Conservation (phyloP, 1,284 basidiomycete species). For the Heterobasidion irregulare region DNA sequence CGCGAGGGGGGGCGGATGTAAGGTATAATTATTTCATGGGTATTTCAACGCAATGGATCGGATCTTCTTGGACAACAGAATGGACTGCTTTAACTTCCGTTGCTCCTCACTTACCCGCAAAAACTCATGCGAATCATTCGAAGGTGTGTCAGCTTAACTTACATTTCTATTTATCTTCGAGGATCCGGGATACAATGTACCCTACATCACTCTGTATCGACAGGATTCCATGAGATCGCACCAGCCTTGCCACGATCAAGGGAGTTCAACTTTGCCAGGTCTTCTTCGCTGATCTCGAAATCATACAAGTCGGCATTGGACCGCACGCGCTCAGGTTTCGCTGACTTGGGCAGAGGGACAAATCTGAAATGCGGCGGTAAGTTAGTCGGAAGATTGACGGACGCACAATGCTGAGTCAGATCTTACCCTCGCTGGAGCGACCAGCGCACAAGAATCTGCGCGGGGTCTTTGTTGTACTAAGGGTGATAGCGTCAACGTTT, state of each 20-base stretch:
- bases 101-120: too few relatives aligned
- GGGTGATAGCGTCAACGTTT: background rate
- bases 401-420: background rate
- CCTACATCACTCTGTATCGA: slow-evolving; percentile 22
- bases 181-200: background rate
- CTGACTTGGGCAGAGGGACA: slow-evolving; percentile 48
- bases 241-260: slow-evolving; percentile 40
- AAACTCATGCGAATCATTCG: too few relatives aligned
- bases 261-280: slow-evolving; percentile 40
- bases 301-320: slow-evolving; percentile 46
- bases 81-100: background rate
- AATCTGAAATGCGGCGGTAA: slow-evolving; percentile 21
- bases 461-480: slow-evolving; percentile 38
- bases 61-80: background rate
- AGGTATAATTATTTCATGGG: background rate
- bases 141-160: too few relatives aligned
- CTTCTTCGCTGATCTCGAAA: slow-evolving; percentile 40
- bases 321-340: slow-evolving; percentile 38
- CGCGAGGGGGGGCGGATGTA: too few relatives aligned
- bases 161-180: background rate
- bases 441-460: slow-evolving; percentile 65
- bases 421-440: slow-evolving; percentile 49
- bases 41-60: background rate
- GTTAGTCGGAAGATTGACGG: background rate
- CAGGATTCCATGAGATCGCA: slow-evolving; percentile 43